Evolutionary conservation across 768 basidiomycete species (phyloP).

Genomic region (Boletus reticulatus): DNA sequence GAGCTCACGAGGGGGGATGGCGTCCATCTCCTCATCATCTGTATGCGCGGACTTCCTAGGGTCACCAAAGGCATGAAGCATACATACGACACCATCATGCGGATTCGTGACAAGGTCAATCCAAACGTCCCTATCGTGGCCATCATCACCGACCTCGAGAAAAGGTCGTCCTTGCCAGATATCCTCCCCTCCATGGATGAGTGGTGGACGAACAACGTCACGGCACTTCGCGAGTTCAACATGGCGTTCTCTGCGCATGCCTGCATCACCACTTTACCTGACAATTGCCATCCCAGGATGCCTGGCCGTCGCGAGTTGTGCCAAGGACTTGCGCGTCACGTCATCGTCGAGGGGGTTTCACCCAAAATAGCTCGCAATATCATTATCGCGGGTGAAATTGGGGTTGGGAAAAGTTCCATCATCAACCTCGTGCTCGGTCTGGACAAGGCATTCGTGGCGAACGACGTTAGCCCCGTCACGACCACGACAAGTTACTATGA

Average conservation of each 20-base stretch:
- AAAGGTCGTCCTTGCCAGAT: constrained; percentile 14
- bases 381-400: constrained; percentile 25
- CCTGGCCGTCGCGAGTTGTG: constrained; percentile 19
- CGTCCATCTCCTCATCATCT: constrained; percentile 26
- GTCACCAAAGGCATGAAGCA: constrained; percentile 28
- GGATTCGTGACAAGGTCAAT: constrained; percentile 19
- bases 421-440: constrained; percentile 26
- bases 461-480: constrained; percentile 19
- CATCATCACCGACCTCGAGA: constrained; percentile 35
- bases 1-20: constrained; percentile 17
- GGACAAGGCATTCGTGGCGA: constrained; percentile 17
- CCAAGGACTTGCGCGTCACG: constrained; percentile 12
- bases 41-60: constrained; percentile 26
- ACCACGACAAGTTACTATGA: constrained; percentile 10
- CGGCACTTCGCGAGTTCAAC: constrained; percentile 22
- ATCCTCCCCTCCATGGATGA: constrained; percentile 30
- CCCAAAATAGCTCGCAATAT: constrained; percentile 23
- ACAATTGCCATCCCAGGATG: constrained; percentile 21
- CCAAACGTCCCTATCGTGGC: constrained; percentile 22
- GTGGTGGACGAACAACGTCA: constrained; percentile 39
- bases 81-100: constrained; percentile 22
- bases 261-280: constrained; percentile 20
- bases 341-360: constrained; percentile 18
- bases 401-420: constrained; percentile 30
- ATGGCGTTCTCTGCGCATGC: constrained; percentile 34